These are phyloP conservation scores for Amanita phalloides DNA, from an alignment of 768 basidiomycete genomes.

Conservation along the genomic window DNA sequence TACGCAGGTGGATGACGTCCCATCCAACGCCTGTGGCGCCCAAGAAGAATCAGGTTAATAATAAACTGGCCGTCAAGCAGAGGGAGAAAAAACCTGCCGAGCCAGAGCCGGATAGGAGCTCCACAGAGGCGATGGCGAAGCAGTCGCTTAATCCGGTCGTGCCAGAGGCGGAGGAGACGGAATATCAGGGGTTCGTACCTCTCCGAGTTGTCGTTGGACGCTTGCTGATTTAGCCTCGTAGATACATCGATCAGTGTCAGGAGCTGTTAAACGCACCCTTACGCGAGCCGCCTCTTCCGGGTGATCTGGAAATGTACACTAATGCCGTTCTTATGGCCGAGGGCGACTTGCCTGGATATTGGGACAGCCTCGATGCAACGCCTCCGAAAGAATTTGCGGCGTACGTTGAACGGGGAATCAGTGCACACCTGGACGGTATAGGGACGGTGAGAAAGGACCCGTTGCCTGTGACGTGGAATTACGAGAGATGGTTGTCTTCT, in stretches of 20 bases:
- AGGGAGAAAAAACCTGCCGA: conserved; percentile 24
- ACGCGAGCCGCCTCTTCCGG: conserved; percentile 42
- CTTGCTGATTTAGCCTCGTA: conserved; percentile 13
- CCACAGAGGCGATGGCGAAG: conserved; percentile 49
- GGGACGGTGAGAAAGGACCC: conserved; percentile 18
- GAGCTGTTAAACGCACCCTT: conserved; percentile 24
- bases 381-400: conserved; percentile 30
- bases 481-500: conserved; percentile 29
- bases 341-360: conserved; percentile 21
- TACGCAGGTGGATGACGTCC: conserved; percentile 67
- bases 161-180: conserved; percentile 49
- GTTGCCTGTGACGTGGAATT: conserved; percentile 28
- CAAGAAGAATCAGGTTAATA: conserved; percentile 27
- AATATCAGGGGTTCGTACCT: conserved; percentile 56
- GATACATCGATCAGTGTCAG: conserved; percentile 69
- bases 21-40: conserved; percentile 27
- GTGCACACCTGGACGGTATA: conserved; percentile 22
- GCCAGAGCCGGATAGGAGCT: conserved; percentile 28
- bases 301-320: conserved; percentile 30
- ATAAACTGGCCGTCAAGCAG: conserved; percentile 25
- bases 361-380: conserved; percentile 25
- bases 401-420: conserved; percentile 33
- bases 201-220: not conserved
- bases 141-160: conserved; percentile 54
- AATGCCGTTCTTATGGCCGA: conserved; percentile 38